Conservation (phyloP, 208 protist genomes). For the Leishmania major region DNA sequence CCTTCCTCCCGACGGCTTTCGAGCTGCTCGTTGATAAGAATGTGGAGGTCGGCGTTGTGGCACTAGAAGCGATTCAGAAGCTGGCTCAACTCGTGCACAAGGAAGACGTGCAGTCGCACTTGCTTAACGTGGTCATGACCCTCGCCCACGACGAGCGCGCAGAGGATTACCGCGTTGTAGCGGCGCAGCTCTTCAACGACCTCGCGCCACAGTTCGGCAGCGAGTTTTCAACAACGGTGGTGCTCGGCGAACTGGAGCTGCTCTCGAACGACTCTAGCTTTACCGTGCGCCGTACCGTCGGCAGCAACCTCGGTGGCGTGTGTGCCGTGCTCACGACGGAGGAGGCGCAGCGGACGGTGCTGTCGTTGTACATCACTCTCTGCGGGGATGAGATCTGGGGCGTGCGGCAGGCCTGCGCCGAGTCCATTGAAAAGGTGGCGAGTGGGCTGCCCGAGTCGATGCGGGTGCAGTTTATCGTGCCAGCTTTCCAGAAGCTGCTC, state of each 20-base stretch:
- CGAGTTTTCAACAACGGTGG: conserved; percentile 65
- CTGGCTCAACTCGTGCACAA: conserved; percentile 84
- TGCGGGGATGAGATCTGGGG: conserved; percentile 96
- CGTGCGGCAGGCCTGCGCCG: conserved; percentile 95
- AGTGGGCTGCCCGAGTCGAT: conserved; percentile 60
- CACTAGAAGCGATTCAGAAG: conserved; percentile 81
- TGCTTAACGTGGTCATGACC: conserved; percentile 90
- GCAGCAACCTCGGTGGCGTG: conserved; percentile 78
- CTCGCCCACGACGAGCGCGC: conserved; percentile 94
- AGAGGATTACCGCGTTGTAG: conserved; percentile 95
- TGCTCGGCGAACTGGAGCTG: conserved; percentile 83
- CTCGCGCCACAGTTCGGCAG: conserved; percentile 79
- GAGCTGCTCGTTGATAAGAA: conserved; percentile 96
- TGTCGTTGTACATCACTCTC: conserved; percentile 89
- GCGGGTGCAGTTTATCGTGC: conserved; percentile 65
- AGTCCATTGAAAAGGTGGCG: conserved; percentile 79
- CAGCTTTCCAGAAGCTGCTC: conserved; percentile 66
- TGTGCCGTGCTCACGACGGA: conserved; percentile 58
- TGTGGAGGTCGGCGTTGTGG: conserved; percentile 88
- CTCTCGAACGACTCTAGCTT: conserved; percentile 91
- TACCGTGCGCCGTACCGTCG: conserved; percentile 89
- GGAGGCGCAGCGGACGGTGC: conserved; percentile 59
- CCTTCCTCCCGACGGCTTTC: conserved; percentile 92
- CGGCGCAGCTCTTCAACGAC: conserved; percentile 90
- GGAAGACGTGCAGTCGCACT: conserved; percentile 84